Evolutionary conservation across 129 eudicot genomes (phyloP).

Genomic region (Flaveria bidentis): DNA sequence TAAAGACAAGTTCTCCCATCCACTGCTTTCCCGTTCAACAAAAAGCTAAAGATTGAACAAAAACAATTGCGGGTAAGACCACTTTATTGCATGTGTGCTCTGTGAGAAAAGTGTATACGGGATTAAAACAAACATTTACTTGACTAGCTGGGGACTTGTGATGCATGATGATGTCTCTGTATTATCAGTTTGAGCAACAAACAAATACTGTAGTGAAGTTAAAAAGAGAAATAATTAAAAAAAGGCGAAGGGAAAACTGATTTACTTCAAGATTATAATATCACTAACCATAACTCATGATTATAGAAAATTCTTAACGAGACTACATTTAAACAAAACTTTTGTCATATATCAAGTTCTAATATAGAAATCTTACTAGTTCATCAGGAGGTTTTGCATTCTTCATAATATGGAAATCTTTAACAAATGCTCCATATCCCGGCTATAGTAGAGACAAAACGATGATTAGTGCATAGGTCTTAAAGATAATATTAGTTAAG

Average conservation of each 20-base stretch:
- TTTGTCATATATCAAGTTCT: conserved; percentile 1
- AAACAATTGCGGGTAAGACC: conserved; percentile 19
- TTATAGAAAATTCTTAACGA: background rate
- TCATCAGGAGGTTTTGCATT: conserved; percentile 40
- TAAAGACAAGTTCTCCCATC: conserved; percentile 47
- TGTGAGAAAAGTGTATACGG: conserved; percentile 2
- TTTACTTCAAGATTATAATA: background rate
- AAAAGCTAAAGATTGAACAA: conserved; percentile 48
- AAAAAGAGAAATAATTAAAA: conserved; percentile 19
- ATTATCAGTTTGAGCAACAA: conserved; percentile 64
- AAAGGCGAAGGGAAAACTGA: background rate
- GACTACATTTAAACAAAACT: background rate
- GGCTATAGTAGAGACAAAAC: conserved; percentile 49
- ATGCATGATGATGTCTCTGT: conserved; percentile 83
- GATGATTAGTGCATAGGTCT: conserved; percentile 17
- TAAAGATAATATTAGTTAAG: conserved; percentile 10
- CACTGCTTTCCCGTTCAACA: conserved; percentile 70
- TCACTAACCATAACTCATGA: background rate
- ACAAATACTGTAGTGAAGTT: conserved; percentile 55
- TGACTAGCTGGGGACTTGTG: conserved; percentile 57
- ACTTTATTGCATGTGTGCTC: conserved; percentile 7
- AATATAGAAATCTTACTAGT: conserved; percentile 52
- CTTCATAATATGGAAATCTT: conserved; percentile 66
- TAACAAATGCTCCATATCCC: conserved; percentile 65
- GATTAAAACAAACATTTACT: conserved; percentile 24